phyloP scores from a whole-genome alignment of 805 yeast species.

The Candida ovalis region DNA sequence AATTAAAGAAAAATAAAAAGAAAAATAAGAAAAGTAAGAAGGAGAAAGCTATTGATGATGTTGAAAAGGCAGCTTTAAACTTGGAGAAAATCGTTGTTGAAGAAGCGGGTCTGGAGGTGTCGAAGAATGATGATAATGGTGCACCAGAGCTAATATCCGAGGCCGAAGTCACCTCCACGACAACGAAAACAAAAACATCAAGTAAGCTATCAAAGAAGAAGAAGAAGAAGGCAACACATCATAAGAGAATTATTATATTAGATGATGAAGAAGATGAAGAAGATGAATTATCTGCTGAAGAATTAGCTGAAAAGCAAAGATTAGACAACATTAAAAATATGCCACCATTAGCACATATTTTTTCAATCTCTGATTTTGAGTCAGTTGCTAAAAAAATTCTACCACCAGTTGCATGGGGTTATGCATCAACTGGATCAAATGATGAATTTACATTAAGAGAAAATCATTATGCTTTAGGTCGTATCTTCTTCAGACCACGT shows the following conservation, averaged over 20 bases:
- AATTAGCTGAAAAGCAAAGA: slow-evolving; percentile 34
- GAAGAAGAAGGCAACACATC: slow-evolving; percentile 6
- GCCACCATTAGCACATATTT: slow-evolving; percentile 66
- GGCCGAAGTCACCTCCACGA: no score
- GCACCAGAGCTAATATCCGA: no score
- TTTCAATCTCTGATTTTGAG: slow-evolving; percentile 81
- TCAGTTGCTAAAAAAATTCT: slow-evolving; percentile 72
- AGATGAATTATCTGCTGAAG: slow-evolving; percentile 12
- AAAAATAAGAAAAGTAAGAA: slow-evolving; percentile 26
- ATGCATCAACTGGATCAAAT: slow-evolving; percentile 82
- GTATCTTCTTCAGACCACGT: slow-evolving; percentile 80
- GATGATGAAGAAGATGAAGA: slow-evolving; percentile 2
- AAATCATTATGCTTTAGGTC: slow-evolving; percentile 78
- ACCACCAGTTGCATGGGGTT: slow-evolving; percentile 78
- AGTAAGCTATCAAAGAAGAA: slow-evolving; percentile 18
- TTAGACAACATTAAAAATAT: slow-evolving; percentile 38
- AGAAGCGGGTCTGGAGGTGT: not conserved
- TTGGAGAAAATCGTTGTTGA: not conserved
- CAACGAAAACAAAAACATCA: not conserved
- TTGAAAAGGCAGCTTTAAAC: not conserved
- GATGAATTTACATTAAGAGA: slow-evolving; percentile 85
- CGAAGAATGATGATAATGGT: not conserved
- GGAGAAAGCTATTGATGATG: slow-evolving; percentile 13
- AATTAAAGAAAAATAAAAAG: slow-evolving; percentile 20
- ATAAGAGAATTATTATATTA: slow-evolving; percentile 47